These are phyloP conservation scores for Aureobasidium uvarum DNA, from an alignment of 2,329 filamentous ascomycete species.

Conservation along the genomic window DNA sequence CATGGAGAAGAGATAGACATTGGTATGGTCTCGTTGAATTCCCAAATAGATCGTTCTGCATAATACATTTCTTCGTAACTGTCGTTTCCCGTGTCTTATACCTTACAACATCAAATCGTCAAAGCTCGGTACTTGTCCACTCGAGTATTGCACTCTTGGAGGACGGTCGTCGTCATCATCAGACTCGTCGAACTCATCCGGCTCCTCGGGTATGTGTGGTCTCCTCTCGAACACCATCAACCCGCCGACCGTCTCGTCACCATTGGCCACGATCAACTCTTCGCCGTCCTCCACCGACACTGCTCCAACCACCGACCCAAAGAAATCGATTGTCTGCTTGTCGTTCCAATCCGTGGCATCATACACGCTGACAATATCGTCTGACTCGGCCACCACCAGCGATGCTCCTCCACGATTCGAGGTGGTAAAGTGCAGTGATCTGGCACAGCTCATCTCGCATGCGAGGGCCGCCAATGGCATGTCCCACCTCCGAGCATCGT, in stretches of 20 bases:
- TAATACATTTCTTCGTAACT: conserved; percentile 21
- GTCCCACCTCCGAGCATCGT: conserved; percentile 71
- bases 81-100: conserved; percentile 15
- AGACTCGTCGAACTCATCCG: not conserved
- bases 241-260: conserved; percentile 64
- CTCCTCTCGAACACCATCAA: conserved; percentile 40
- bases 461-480: conserved; percentile 56
- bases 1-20: conserved; percentile 25
- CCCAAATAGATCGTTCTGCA: not conserved
- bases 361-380: conserved; percentile 69
- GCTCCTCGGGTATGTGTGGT: conserved; percentile 9
- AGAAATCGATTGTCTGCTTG: conserved; percentile 71
- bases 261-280: conserved; percentile 66
- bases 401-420: conserved; percentile 61
- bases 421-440: conserved; percentile 70
- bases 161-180: not conserved
- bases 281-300: conserved; percentile 65
- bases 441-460: conserved; percentile 63
- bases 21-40: not conserved
- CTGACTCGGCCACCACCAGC: conserved; percentile 71
- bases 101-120: conserved; percentile 14
- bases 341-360: conserved; percentile 60
- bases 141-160: not conserved
- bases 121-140: not conserved
- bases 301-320: conserved; percentile 71